Evolutionary conservation across 768 basidiomycete species (phyloP).

Genomic region (Mycena polygramma): DNA sequence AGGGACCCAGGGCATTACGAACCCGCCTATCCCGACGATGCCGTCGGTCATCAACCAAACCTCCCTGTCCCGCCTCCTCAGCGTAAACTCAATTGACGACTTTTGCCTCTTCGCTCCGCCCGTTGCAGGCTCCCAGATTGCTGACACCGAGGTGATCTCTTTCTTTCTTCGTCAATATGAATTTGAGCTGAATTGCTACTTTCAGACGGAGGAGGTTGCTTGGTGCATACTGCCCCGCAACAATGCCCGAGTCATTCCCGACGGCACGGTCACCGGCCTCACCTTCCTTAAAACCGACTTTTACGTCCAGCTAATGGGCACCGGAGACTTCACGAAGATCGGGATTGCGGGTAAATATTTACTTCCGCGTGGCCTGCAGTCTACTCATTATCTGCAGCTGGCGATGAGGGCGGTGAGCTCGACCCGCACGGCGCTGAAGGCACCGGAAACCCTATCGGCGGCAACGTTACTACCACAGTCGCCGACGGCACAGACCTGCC

Average conservation of each 20-base stretch:
- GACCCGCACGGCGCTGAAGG: conserved; percentile 59
- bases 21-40: conserved; percentile 55
- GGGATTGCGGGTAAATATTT: too few relatives aligned
- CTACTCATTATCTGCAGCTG: conserved; percentile 15
- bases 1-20: conserved; percentile 56
- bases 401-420: conserved; percentile 60
- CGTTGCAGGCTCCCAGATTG: conserved; percentile 40
- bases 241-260: conserved; percentile 60
- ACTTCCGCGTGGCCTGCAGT: too few relatives aligned
- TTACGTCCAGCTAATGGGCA: conserved; percentile 59
- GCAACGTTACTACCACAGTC: conserved; percentile 53
- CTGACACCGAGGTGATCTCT: conserved; percentile 53
- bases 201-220: conserved; percentile 57
- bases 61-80: conserved; percentile 54
- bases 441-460: conserved; percentile 58
- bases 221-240: conserved; percentile 61
- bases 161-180: background rate
- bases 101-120: conserved; percentile 62
- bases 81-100: conserved; percentile 58
- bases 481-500: conserved; percentile 49
- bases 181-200: conserved; percentile 3
- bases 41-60: conserved; percentile 58
- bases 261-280: conserved; percentile 57
- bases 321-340: conserved; percentile 55
- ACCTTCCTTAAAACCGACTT: conserved; percentile 58